Percentiles rank a stretch among this genome's conserved stretches.
Conservation (phyloP, 441 rosid genomes). For the Adansonia gregorii region DNA sequence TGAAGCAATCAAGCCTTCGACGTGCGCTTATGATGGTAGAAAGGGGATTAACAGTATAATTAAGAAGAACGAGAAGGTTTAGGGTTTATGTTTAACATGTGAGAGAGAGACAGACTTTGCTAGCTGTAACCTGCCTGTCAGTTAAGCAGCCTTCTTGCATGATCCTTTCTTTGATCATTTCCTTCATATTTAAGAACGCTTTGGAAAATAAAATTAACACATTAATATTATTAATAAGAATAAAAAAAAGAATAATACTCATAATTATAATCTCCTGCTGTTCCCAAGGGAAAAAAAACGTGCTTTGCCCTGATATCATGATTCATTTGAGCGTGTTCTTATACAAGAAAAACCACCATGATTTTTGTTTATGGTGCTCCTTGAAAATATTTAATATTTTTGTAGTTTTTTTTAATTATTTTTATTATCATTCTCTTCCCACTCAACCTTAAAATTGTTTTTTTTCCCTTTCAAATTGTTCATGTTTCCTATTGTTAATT, state of each 20-base stretch:
- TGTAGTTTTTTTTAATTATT: constrained; percentile 29
- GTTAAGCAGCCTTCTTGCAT: constrained; percentile 94
- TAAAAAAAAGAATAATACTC: neutral
- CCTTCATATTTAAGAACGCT: neutral
- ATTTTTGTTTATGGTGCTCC: constrained; percentile 49
- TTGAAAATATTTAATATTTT: constrained; percentile 29
- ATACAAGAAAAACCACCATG: constrained; percentile 32
- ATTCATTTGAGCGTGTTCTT: constrained; percentile 57
- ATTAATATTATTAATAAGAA: neutral
- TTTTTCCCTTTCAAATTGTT: neutral
- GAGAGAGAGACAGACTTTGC: constrained; percentile 52
- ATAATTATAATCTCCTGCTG: constrained; percentile 18
- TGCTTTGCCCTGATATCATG: constrained; percentile 60
- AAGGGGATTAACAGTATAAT: constrained; percentile 13
- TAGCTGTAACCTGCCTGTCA: constrained; percentile 96
- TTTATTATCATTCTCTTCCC: neutral
- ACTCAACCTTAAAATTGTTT: constrained; percentile 34
- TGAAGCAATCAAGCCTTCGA: constrained; percentile 45
- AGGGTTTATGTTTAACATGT: constrained; percentile 68
- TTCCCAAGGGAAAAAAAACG: constrained; percentile 45
- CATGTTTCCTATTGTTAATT: neutral
- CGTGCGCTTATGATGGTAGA: constrained; percentile 56
- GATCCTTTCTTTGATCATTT: constrained; percentile 43
- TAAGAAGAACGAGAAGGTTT: constrained; percentile 38
- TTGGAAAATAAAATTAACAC: neutral